Evolutionary conservation across 176 grass and related monocot genomes (phyloP).

Genomic region (Musa beccarii): DNA sequence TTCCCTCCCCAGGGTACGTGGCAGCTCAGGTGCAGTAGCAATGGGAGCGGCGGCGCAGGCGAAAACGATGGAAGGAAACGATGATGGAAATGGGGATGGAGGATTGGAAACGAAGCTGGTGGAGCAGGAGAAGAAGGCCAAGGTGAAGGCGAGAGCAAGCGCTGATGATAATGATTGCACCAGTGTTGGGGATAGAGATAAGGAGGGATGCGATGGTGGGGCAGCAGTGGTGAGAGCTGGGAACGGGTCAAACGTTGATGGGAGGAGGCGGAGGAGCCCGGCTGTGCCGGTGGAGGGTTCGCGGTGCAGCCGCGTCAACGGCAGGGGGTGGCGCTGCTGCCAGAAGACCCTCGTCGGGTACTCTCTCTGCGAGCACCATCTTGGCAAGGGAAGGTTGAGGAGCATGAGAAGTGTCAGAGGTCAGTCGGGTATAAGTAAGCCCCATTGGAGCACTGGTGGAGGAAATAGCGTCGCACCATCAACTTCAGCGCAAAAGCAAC

Average conservation of each 20-base stretch:
- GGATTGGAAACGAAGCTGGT: not conserved
- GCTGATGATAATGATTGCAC: not conserved
- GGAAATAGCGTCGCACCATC: not conserved
- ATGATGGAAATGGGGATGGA: not conserved
- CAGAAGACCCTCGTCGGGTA: slow-evolving; percentile 81
- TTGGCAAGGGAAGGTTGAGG: slow-evolving; percentile 67
- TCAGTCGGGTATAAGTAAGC: slow-evolving; percentile 49
- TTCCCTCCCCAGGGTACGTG: not conserved
- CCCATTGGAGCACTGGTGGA: slow-evolving; percentile 1
- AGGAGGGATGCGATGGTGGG: not conserved
- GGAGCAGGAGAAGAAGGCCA: slow-evolving; percentile 20
- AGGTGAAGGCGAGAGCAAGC: not conserved
- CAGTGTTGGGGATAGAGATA: not conserved
- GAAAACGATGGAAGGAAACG: not conserved
- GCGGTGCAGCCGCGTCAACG: slow-evolving; percentile 89
- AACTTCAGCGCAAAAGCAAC: not conserved
- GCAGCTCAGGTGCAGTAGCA: slow-evolving; percentile 1
- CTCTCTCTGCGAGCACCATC: slow-evolving; percentile 87
- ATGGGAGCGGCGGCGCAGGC: not conserved
- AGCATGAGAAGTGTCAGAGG: slow-evolving; percentile 23
- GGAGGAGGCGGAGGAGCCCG: slow-evolving; percentile 28
- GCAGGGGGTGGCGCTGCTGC: slow-evolving; percentile 88
- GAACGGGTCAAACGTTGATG: not conserved
- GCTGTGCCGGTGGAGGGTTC: slow-evolving; percentile 62
- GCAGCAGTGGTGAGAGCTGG: not conserved